phyloP scores from a whole-genome alignment of 495 filamentous ascomycete species.

The Mycothermus thermophilus region DNA sequence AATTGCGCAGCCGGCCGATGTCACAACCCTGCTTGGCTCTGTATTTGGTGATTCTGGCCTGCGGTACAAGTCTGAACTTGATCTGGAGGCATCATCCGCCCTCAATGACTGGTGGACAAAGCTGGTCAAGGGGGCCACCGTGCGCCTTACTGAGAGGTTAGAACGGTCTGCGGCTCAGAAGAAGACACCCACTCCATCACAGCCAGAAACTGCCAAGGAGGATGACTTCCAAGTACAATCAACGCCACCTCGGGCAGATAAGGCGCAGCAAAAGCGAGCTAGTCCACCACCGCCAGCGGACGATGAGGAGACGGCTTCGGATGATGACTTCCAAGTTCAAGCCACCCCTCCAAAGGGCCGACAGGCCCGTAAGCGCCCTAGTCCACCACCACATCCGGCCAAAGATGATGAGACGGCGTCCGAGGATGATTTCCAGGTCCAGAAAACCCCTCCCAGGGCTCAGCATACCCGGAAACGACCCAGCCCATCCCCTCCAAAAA shows the following conservation, averaged over 20 bases:
- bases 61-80: constrained; percentile 10
- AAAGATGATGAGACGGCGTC: constrained; percentile 23
- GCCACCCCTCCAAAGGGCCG: constrained; percentile 25
- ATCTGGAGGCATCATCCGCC: constrained; percentile 17
- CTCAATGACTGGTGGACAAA: constrained; percentile 39
- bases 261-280: not conserved
- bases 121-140: too few relatives aligned
- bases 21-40: constrained; percentile 20
- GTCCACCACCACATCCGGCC: not conserved
- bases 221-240: constrained; percentile 36
- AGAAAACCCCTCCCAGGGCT: too few relatives aligned
- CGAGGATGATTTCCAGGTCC: too few relatives aligned
- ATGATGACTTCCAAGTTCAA: constrained; percentile 41
- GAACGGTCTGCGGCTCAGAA: too few relatives aligned
- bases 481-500: constrained; percentile 1
- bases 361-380: not conserved
- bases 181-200: too few relatives aligned
- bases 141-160: too few relatives aligned
- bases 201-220: not conserved
- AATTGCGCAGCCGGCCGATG: constrained; percentile 19
- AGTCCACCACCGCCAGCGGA: not conserved
- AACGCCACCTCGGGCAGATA: constrained; percentile 23
- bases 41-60: constrained; percentile 24
- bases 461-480: not conserved
- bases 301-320: constrained; percentile 2